Evolutionary conservation across 192 early-diverging fungal genomes (phyloP).

Genomic region (Backusella luteola): DNA sequence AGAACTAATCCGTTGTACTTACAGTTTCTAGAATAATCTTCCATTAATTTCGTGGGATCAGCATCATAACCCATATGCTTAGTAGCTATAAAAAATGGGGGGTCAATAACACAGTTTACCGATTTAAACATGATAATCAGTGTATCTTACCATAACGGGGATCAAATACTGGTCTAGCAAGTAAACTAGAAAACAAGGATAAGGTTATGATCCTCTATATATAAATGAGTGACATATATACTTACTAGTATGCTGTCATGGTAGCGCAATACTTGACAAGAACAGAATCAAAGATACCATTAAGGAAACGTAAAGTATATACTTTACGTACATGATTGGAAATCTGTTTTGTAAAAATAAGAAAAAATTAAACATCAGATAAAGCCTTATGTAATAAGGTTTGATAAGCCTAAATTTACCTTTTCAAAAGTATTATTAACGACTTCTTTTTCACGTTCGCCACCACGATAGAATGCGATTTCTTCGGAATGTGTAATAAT

Average conservation of each 20-base stretch:
- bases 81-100: conserved; percentile 40
- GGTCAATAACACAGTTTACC: neutral
- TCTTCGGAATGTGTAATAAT: conserved; percentile 86
- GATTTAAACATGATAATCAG: neutral
- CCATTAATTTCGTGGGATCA: conserved; percentile 60
- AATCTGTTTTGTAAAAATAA: conserved; percentile 28
- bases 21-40: conserved; percentile 62
- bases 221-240: neutral
- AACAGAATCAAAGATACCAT: conserved; percentile 63
- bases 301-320: conserved; percentile 56
- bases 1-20: conserved; percentile 15
- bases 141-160: conserved; percentile 47
- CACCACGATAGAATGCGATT: conserved; percentile 76
- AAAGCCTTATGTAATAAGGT: neutral
- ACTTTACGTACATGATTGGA: conserved; percentile 55
- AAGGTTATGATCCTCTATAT: neutral
- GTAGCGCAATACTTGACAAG: conserved; percentile 67
- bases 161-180: conserved; percentile 62
- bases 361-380: neutral
- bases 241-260: conserved; percentile 67
- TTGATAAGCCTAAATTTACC: conserved; percentile 31
- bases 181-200: conserved; percentile 38
- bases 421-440: conserved; percentile 64
- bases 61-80: conserved; percentile 50
- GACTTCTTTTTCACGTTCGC: conserved; percentile 62